These are phyloP conservation scores for Penicillium expansum DNA, from an alignment of 2,329 filamentous ascomycete species.

Conservation along the genomic window DNA sequence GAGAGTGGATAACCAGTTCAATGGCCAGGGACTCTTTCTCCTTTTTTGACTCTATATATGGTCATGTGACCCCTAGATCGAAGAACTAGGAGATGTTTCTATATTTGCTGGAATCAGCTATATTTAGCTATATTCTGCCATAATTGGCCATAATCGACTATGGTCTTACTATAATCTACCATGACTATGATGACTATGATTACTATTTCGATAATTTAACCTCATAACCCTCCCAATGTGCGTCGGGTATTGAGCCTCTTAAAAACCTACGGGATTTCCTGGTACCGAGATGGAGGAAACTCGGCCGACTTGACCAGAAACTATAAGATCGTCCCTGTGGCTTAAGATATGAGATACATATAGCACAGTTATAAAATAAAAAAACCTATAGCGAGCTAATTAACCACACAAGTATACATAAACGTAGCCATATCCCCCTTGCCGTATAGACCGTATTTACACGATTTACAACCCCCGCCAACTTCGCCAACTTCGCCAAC, in stretches of 20 bases:
- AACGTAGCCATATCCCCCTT: neutral
- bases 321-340: conserved; percentile 4
- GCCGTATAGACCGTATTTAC: neutral
- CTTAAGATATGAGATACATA: conserved; percentile 10
- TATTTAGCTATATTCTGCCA: neutral
- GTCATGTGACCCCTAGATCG: conserved; percentile 10
- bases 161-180: neutral
- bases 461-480: neutral
- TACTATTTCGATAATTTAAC: neutral
- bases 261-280: conserved; percentile 2
- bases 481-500: conserved; percentile 4
- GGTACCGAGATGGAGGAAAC: conserved; percentile 21
- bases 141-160: neutral
- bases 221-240: neutral
- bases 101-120: neutral
- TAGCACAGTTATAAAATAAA: neutral
- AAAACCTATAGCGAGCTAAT: neutral
- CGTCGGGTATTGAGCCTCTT: conserved; percentile 9
- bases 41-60: conserved; percentile 6
- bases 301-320: conserved; percentile 14
- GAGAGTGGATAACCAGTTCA: neutral
- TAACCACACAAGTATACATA: neutral
- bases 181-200: too few relatives aligned
- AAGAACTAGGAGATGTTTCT: neutral
- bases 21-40: neutral